phyloP scores from a whole-genome alignment of 2,329 filamentous ascomycete genomes.

The Setomelanomma holmii region DNA sequence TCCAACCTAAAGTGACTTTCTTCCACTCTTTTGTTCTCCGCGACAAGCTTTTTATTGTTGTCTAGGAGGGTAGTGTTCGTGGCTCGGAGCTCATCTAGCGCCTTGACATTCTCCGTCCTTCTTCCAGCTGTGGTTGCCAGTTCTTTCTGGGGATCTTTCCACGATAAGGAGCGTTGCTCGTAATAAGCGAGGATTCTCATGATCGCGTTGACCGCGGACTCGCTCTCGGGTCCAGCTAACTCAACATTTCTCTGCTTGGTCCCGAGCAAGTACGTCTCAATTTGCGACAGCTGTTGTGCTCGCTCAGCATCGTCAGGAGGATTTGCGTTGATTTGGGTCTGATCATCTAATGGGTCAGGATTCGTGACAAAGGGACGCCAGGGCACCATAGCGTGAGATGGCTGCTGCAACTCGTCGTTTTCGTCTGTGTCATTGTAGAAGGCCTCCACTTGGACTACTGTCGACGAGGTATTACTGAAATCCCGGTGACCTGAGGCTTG shows the following conservation, averaged over 20 bases:
- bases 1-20: background rate
- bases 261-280: background rate
- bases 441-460: too few species aligned
- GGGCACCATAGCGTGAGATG: too few species aligned
- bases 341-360: too few species aligned
- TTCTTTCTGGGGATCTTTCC: background rate
- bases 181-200: background rate
- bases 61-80: background rate
- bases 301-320: background rate
- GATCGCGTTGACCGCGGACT: background rate
- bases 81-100: background rate
- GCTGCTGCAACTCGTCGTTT: too few species aligned
- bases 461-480: background rate
- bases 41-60: background rate
- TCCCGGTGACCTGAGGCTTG: background rate
- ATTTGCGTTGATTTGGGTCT: background rate
- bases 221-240: background rate
- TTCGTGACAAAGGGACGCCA: too few species aligned
- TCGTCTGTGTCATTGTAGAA: too few species aligned
- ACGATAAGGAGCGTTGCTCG: background rate
- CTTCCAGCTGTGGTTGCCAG: background rate
- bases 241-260: background rate
- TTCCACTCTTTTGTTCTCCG: too few species aligned
- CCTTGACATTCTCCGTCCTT: background rate
- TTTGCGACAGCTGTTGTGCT: background rate